Conservation (phyloP, 345 rosid species). For the Corchorus capsularis region DNA sequence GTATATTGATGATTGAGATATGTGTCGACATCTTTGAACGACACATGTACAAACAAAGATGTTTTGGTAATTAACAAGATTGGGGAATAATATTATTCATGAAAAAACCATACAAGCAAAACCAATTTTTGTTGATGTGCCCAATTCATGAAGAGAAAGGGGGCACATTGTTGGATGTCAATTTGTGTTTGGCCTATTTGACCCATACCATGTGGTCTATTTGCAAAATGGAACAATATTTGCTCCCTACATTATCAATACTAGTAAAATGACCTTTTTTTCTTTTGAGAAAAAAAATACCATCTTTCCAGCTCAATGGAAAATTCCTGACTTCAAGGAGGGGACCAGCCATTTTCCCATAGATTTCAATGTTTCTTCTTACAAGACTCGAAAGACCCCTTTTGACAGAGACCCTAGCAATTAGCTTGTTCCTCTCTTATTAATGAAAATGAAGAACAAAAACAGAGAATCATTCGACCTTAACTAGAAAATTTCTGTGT, state of each 20-base stretch:
- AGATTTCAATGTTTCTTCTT: not conserved
- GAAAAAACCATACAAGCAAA: constrained; percentile 15
- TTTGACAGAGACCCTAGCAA: not conserved
- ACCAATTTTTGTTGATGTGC: constrained; percentile 15
- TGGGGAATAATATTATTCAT: constrained; percentile 1
- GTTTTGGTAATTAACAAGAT: not conserved
- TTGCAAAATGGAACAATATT: not conserved
- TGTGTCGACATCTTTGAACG: not conserved
- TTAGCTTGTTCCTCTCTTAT: not conserved
- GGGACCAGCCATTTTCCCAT: not conserved
- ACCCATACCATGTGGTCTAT: constrained; percentile 34
- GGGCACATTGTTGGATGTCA: constrained; percentile 20
- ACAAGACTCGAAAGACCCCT: not conserved
- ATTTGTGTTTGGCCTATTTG: constrained; percentile 33
- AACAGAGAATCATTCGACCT: no score
- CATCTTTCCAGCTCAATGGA: constrained; percentile 25
- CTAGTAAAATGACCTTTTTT: not conserved
- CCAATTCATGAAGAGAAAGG: constrained; percentile 16
- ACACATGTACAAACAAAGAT: not conserved
- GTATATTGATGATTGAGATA: not conserved
- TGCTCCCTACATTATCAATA: constrained; percentile 22
- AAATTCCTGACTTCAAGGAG: constrained; percentile 13
- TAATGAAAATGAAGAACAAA: not conserved
- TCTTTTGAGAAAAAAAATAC: not conserved
- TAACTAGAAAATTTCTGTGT: not conserved